Evolutionary conservation across 2,329 filamentous ascomycete genomes (phyloP).

Genomic region (Delphinella strobiligena): DNA sequence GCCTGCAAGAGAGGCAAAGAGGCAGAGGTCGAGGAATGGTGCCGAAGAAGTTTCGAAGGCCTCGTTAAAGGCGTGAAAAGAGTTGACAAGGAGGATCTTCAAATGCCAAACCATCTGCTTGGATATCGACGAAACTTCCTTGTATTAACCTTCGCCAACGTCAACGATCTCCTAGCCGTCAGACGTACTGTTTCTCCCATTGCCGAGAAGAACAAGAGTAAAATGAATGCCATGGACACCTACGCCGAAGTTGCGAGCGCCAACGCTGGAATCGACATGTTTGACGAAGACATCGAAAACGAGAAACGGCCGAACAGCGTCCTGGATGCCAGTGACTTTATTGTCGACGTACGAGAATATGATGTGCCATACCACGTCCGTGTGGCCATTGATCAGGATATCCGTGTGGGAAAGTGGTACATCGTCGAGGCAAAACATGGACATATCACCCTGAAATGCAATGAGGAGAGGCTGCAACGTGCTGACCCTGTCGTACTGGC

Average conservation of each 20-base stretch:
- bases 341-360: slow-evolving; percentile 97
- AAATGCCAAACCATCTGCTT: slow-evolving; percentile 74
- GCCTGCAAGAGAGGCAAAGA: slow-evolving; percentile 82
- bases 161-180: slow-evolving; percentile 73
- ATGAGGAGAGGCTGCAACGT: slow-evolving; percentile 77
- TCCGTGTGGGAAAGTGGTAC: slow-evolving; percentile 95
- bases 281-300: slow-evolving; percentile 68
- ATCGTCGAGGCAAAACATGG: slow-evolving; percentile 90
- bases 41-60: slow-evolving; percentile 65
- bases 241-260: slow-evolving; percentile 92
- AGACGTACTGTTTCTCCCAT: slow-evolving; percentile 76
- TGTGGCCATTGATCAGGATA: slow-evolving; percentile 92
- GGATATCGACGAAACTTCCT: slow-evolving; percentile 84
- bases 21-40: slow-evolving; percentile 92
- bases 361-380: slow-evolving; percentile 98
- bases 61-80: slow-evolving; percentile 65
- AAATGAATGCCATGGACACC: slow-evolving; percentile 92
- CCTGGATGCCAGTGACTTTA: slow-evolving; percentile 86
- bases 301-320: slow-evolving; percentile 61
- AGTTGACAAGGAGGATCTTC: slow-evolving; percentile 82
- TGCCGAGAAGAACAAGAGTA: slow-evolving; percentile 93
- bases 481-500: slow-evolving; percentile 97
- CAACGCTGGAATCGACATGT: slow-evolving; percentile 82
- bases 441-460: slow-evolving; percentile 65
- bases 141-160: slow-evolving; percentile 76